A percentile compares a stretch with the other conserved stretches of the same genome.
Conservation (phyloP, 108 stramenopile species). For the Seminavis robusta region DNA sequence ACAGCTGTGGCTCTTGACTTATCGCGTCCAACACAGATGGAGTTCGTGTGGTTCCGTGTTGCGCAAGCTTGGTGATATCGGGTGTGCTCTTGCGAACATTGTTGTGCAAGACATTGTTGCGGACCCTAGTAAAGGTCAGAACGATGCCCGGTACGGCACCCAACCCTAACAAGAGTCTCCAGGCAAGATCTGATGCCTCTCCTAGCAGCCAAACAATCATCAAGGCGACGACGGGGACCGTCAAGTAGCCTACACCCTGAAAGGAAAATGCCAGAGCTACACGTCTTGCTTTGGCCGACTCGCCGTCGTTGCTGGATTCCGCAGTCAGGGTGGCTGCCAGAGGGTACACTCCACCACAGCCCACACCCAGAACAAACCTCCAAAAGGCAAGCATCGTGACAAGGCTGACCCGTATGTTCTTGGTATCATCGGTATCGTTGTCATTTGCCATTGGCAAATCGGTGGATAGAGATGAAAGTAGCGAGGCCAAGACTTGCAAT, state of each 20-base stretch:
- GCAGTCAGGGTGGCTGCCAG: conserved; percentile 60
- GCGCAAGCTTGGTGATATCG: no score
- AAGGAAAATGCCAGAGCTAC: conserved; percentile 62
- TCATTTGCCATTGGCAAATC: no score
- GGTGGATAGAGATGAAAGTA: no score
- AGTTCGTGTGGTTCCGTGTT: no score
- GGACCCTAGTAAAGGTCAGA: no score
- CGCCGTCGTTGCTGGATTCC: conserved; percentile 16
- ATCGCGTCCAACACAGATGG: conserved; percentile 50
- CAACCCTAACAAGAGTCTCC: conserved; percentile 33
- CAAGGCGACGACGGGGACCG: conserved; percentile 37
- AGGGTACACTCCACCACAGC: conserved; percentile 71
- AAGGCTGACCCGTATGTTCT: no score
- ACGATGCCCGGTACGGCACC: conserved; percentile 44
- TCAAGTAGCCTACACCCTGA: conserved; percentile 57
- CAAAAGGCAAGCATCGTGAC: conserved; percentile 24
- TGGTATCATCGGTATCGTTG: no score
- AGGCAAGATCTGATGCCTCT: conserved; percentile 19
- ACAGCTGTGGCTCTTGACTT: conserved; percentile 27
- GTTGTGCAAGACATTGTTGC: no score
- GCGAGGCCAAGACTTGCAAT: conserved; percentile 39
- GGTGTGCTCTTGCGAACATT: no score
- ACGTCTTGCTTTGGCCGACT: conserved; percentile 7
- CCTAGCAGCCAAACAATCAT: conserved; percentile 21
- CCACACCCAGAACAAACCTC: conserved; percentile 62